Evolutionary conservation across 495 filamentous ascomycete genomes (phyloP).

Genomic region (Wilcoxina mikolae): DNA sequence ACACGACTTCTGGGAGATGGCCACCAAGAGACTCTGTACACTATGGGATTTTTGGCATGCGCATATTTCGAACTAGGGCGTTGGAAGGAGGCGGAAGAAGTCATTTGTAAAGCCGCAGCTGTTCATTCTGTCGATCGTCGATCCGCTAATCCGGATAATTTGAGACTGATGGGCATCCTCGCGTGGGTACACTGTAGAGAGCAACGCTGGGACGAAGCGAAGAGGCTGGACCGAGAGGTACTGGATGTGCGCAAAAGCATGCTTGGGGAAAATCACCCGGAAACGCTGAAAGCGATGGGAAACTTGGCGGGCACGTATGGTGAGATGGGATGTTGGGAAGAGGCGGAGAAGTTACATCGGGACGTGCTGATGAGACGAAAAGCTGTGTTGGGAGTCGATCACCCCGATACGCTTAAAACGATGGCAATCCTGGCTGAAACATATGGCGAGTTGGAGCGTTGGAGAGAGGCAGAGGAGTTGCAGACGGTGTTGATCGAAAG

Average conservation of each 20-base stretch:
- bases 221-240: constrained; percentile 5
- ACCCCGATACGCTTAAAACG: background rate
- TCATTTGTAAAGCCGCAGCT: background rate
- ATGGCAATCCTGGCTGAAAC: background rate
- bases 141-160: background rate
- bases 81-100: background rate
- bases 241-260: constrained; percentile 12
- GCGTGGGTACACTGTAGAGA: background rate
- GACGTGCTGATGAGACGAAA: background rate
- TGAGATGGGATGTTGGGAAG: background rate
- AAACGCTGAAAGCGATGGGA: constrained; percentile 29
- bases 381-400: background rate
- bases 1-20: background rate
- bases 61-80: background rate
- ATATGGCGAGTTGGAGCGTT: background rate
- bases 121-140: background rate
- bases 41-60: background rate
- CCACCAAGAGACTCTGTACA: background rate
- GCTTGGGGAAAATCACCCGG: constrained; percentile 28
- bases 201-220: background rate
- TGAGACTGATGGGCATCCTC: background rate
- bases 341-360: background rate
- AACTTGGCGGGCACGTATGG: constrained; percentile 18
- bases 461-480: background rate
- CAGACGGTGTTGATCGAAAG: background rate